Base-by-base conservation (phyloP, 352 stramenopile genomes). In the Pythium monospermum region DNA sequence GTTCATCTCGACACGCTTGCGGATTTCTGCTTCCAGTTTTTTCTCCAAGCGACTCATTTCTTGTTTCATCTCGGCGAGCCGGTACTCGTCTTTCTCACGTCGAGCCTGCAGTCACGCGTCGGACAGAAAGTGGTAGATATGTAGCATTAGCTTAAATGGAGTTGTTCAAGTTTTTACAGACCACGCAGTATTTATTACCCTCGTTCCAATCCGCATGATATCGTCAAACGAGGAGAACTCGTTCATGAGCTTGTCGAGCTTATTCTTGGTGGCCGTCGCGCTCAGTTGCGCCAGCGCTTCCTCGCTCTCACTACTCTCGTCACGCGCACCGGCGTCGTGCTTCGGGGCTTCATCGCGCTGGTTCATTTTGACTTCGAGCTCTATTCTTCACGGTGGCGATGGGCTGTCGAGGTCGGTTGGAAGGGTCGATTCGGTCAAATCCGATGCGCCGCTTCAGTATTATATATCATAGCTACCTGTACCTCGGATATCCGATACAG, bases 1-100 rank as follows among this genome's bases (percentile, higher is more conserved):
- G 61, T 94, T 97, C 68, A 96, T 96, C 67, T 98, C 88, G 22
- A 98, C 76, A n/a, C 94, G 87, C 59, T 95, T 87, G 67, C 96
- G 95, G 42, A 91, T 95, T 73, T 98, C 91, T 6, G 85, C 80
- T 25, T 94, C 83, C n/a, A 98, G 72, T 11, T 92, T 91, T 57
- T 84, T 64, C 69, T 98, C 92, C 10, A 97, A 64, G 0, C 83
- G 75, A 42, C 65, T 83, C 71, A 98, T 96, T 60, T 97, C 85
- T 23, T 96, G 83, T 37, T 83, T 81, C 64, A 98, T 91, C 66
- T 97, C 83, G 10, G 90, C 91, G 28, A 98, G 64, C 12, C 83
- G 85, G 61, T 96, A 79, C 63, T 98, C 91, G 51, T 98, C 91
- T 41, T 92, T 91, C 69, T 98, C 91, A 41, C 88, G 89, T 4